Evolutionary conservation across 495 filamentous ascomycete genomes (phyloP).

Genomic region (Hypoxylon trugodes): DNA sequence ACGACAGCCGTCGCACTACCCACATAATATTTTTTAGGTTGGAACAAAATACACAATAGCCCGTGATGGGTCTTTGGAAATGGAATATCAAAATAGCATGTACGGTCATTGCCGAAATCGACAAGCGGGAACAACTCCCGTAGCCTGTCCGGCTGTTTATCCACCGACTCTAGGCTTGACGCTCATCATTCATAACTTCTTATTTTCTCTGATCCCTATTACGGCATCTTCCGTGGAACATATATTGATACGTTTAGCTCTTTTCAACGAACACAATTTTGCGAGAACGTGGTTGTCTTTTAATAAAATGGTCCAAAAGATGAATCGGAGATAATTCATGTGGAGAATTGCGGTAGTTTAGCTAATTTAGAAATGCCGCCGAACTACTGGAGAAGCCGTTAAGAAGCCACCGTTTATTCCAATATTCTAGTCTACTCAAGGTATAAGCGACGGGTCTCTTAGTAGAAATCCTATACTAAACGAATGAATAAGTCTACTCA

Average conservation of each 20-base stretch:
- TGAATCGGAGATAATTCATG: not conserved
- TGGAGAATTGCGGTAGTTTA: not conserved
- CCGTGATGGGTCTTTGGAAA: conserved; percentile 3
- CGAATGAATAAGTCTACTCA: not conserved
- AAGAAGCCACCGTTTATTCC: not conserved
- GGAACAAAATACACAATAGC: conserved; percentile 1
- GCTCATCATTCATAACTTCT: not conserved
- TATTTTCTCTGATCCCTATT: not conserved
- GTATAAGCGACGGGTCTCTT: too few species aligned
- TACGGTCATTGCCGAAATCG: not conserved
- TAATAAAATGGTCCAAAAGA: not conserved
- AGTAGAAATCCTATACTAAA: not conserved
- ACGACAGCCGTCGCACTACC: conserved; percentile 9
- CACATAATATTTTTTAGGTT: not conserved
- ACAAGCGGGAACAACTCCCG: conserved; percentile 18
- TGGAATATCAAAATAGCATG: not conserved
- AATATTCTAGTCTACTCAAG: too few species aligned
- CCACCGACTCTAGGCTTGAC: not conserved
- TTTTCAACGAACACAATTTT: too few species aligned
- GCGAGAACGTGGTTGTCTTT: not conserved
- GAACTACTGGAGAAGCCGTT: not conserved
- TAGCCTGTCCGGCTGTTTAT: conserved; percentile 10
- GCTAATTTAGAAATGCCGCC: not conserved
- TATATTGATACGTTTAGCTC: too few species aligned
- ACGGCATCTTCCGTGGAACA: too few species aligned